Conservation (phyloP, 2,329 filamentous ascomycete species). For the Alternaria incomplexa region DNA sequence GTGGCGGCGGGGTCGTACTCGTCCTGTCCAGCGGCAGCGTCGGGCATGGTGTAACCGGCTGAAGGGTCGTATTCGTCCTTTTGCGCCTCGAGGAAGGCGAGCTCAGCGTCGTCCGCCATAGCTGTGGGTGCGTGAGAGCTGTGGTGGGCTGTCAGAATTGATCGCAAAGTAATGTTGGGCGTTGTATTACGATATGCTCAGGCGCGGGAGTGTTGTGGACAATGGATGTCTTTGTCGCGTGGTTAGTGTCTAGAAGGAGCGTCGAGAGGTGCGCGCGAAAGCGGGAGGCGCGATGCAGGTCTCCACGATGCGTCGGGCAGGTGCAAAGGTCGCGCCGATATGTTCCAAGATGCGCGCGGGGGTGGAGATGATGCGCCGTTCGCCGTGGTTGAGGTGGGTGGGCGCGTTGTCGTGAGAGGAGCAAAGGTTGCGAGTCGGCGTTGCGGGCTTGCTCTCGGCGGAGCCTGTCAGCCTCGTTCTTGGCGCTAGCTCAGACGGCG, state of each 20-base stretch:
- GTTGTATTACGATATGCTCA: slow-evolving; percentile 17
- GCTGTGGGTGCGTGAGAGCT: slow-evolving; percentile 12
- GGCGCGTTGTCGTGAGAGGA: slow-evolving; percentile 15
- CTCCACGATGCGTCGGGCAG: slow-evolving; percentile 1
- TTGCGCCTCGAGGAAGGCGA: slow-evolving; percentile 60
- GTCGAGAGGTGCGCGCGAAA: slow-evolving; percentile 12
- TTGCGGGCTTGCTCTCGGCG: slow-evolving; percentile 9
- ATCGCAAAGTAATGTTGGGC: slow-evolving; percentile 8
- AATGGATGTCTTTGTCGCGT: slow-evolving; percentile 35
- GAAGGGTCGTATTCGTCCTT: slow-evolving; percentile 49
- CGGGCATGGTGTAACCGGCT: slow-evolving; percentile 49
- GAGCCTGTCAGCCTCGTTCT: slow-evolving; percentile 13
- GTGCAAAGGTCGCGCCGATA: background rate
- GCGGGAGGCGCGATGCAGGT: slow-evolving; percentile 3
- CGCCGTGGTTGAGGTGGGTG: slow-evolving; percentile 1
- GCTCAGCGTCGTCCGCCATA: slow-evolving; percentile 62
- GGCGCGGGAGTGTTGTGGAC: slow-evolving; percentile 15
- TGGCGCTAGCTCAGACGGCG: slow-evolving; percentile 20
- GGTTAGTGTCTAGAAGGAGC: slow-evolving; percentile 16
- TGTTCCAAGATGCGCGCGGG: slow-evolving; percentile 15
- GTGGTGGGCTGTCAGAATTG: slow-evolving; percentile 16
- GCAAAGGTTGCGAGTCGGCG: slow-evolving; percentile 14
- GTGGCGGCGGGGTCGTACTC: slow-evolving; percentile 48
- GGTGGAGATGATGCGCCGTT: slow-evolving; percentile 20
- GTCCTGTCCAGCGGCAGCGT: slow-evolving; percentile 52